Evolutionary conservation across 2,329 filamentous ascomycete species (phyloP).

Genomic region (Ascochyta clinopodiicola): DNA sequence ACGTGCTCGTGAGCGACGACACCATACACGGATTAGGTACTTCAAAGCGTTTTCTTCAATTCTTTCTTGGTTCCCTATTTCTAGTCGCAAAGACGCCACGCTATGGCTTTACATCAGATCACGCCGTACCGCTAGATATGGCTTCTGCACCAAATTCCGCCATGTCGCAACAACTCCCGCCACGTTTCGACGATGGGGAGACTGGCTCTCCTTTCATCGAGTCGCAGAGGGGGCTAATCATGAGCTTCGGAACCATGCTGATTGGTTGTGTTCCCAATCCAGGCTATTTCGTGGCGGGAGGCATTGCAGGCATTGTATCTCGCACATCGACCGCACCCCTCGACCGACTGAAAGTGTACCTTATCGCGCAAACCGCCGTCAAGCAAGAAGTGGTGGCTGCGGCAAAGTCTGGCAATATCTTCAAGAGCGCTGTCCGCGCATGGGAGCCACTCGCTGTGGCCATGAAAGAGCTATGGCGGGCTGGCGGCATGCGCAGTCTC

Average conservation of each 20-base stretch:
- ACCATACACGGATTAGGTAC: constrained; percentile 94
- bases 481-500: constrained; percentile 85
- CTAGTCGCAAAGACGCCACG: constrained; percentile 65
- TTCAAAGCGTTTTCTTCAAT: constrained; percentile 70
- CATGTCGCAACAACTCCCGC: constrained; percentile 44
- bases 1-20: constrained; percentile 90
- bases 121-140: constrained; percentile 37
- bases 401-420: constrained; percentile 71
- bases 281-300: constrained; percentile 98
- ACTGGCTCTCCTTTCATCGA: constrained; percentile 34
- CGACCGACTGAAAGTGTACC: constrained; percentile 95
- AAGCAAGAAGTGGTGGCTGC: constrained; percentile 67
- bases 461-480: constrained; percentile 78
- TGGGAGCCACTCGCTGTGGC: constrained; percentile 75
- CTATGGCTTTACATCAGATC: constrained; percentile 37
- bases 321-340: constrained; percentile 94
- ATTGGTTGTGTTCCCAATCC: constrained; percentile 74
- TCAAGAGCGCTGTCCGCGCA: constrained; percentile 70
- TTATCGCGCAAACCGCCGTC: constrained; percentile 85
- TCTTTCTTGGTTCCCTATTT: constrained; percentile 78
- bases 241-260: constrained; percentile 55
- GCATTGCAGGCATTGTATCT: constrained; percentile 90
- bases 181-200: constrained; percentile 41
- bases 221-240: constrained; percentile 35
- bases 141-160: constrained; percentile 29